These are phyloP conservation scores for Penicillium angulare DNA, from an alignment of 495 filamentous ascomycete species.

Conservation along the genomic window DNA sequence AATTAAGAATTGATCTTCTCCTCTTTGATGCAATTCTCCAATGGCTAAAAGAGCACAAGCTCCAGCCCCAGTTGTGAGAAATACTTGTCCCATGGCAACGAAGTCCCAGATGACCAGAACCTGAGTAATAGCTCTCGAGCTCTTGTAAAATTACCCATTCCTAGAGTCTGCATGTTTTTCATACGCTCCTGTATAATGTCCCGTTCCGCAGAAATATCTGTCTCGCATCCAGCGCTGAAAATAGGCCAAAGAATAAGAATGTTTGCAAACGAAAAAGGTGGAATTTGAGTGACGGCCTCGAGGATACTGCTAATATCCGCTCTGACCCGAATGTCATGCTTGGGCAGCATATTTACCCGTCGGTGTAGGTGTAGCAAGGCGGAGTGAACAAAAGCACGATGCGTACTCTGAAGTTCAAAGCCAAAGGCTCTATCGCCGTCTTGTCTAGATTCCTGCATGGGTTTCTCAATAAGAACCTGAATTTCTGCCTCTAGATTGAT, in stretches of 20 bases:
- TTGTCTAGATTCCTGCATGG: background rate
- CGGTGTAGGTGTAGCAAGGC: slow-evolving; percentile 34
- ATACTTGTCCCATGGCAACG: slow-evolving; percentile 24
- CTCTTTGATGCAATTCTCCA: too few relatives aligned
- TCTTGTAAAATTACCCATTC: slow-evolving; percentile 37
- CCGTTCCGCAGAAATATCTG: slow-evolving; percentile 15
- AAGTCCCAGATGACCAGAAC: slow-evolving; percentile 22
- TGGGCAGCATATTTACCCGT: slow-evolving; percentile 21
- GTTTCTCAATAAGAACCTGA: slow-evolving; percentile 7
- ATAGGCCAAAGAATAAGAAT: slow-evolving; percentile 36
- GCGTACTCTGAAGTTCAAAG: slow-evolving; percentile 23
- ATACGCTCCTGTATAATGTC: slow-evolving; percentile 25
- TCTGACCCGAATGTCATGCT: slow-evolving; percentile 5
- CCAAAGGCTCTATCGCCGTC: slow-evolving; percentile 2
- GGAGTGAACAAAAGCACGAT: slow-evolving; percentile 31
- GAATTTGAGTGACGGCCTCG: slow-evolving; percentile 16
- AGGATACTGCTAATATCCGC: background rate
- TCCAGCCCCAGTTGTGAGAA: background rate
- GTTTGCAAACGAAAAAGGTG: slow-evolving; percentile 24
- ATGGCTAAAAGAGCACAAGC: too few relatives aligned
- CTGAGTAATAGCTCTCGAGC: slow-evolving; percentile 18
- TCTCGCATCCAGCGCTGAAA: slow-evolving; percentile 37
- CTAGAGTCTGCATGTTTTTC: slow-evolving; percentile 28
- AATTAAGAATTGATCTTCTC: too few relatives aligned
- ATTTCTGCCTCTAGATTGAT: slow-evolving; percentile 19